Base-by-base conservation (phyloP, 352 stramenopile genomes). In the Globisporangium middletonii region DNA sequence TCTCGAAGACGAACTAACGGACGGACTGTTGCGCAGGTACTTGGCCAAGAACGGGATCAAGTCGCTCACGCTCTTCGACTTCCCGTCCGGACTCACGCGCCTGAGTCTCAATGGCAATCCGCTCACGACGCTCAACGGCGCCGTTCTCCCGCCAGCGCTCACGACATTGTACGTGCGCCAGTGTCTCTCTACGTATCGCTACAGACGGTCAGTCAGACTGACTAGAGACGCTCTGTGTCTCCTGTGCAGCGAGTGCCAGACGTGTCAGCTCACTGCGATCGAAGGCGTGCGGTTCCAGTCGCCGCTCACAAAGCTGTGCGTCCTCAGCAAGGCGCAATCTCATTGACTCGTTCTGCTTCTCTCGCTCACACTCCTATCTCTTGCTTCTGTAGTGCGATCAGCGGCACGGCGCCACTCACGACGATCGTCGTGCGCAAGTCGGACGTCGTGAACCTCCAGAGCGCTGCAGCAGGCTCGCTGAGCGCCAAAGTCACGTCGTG, bases 101-200 rank as follows among this genome's bases (percentile, higher is more conserved):
- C 19, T 55, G 33, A 41, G 28, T 41, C 50, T 83, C 12, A 75
- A 69, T 45, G 70, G 71, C 9, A 87, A 87, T 53, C 42, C 62
- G 26, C 64, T 63, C 35, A 19, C 66, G 8, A 71, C 67, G 23
- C 55, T 87, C 46, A 45, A 78, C 44, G 73, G 72, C 18, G 62
- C 69, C 43, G 67, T 77, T 15, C 62, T 87, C 19, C 74, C 77
- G 0, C 63, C 75, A 48, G 69, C 60, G 9, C 57, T 87, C n/a
- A 50, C 66, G 50, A 66, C 68, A 9, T 47, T 76, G 63, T 76
- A 52, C 50, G 57, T 60, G 6, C 1, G 5, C 11, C 15, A 38
- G 4, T 37, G 48, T 13, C 26, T 37, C 15, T 12, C 4, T 35
- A 19, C 28, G 7, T 44, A 6, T 55, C 19, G 12, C 27, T 19